phyloP scores from a whole-genome alignment of 345 rosid species.

The Eucalyptus coolabah region DNA sequence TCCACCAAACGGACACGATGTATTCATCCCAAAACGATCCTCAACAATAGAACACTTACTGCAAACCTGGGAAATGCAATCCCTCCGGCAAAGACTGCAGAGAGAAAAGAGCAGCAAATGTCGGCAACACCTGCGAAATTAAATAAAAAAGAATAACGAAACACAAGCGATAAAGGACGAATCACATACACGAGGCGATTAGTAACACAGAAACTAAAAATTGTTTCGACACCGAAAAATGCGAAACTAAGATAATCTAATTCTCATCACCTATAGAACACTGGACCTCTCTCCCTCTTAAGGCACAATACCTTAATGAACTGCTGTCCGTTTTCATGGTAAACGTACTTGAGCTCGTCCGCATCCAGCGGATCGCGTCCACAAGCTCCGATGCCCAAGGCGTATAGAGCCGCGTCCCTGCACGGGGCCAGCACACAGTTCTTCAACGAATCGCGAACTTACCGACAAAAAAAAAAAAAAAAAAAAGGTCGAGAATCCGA shows the following conservation, averaged over 20 bases:
- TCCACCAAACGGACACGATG: not conserved
- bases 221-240: not conserved
- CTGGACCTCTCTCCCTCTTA: too few relatives aligned
- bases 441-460: not conserved
- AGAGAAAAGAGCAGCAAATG: conserved; percentile 55
- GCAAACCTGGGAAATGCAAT: conserved; percentile 37
- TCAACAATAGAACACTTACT: conserved; percentile 21
- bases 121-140: conserved; percentile 61
- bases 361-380: conserved; percentile 50
- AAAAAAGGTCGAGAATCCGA: not conserved
- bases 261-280: not conserved
- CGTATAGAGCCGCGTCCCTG: conserved; percentile 74
- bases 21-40: not conserved
- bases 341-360: conserved; percentile 66
- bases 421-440: not conserved
- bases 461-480: not conserved
- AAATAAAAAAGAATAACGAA: too few relatives aligned
- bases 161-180: not conserved
- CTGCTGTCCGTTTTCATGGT: conserved; percentile 60
- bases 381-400: conserved; percentile 87
- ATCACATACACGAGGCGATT: not conserved
- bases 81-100: conserved; percentile 11
- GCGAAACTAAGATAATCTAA: not conserved
- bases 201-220: not conserved
- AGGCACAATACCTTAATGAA: conserved; percentile 39